A percentile compares a stretch with the other conserved stretches of the same genome.
phyloP scores from a whole-genome alignment of 352 stramenopile genomes.

The Phytophthora megakarya region DNA sequence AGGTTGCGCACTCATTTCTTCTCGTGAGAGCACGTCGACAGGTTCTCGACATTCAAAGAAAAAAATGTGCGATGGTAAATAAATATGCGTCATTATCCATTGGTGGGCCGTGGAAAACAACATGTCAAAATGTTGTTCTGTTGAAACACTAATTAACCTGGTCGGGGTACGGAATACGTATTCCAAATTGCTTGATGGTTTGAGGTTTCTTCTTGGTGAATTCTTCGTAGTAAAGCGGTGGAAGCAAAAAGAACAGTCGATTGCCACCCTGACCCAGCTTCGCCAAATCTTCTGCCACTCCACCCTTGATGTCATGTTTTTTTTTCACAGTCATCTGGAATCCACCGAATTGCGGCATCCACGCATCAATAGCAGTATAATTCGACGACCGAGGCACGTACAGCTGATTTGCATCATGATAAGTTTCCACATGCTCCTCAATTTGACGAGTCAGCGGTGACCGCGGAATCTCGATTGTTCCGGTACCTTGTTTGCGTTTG shows the following conservation, averaged over 20 bases:
- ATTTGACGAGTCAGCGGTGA: constrained; percentile 23
- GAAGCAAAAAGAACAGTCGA: constrained; percentile 16
- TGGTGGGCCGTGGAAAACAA: too few relatives aligned
- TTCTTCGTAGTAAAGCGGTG: constrained; percentile 30
- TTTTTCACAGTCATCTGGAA: constrained; percentile 41
- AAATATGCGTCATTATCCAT: too few relatives aligned
- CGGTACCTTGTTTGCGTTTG: constrained; percentile 26
- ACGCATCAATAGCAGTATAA: constrained; percentile 39
- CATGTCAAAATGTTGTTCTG: too few relatives aligned
- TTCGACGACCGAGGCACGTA: constrained; percentile 38
- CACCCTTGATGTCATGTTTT: constrained; percentile 30
- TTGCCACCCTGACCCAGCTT: constrained; percentile 5
- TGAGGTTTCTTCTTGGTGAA: constrained; percentile 39
- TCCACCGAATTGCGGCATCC: constrained; percentile 37
- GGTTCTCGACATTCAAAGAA: too few relatives aligned
- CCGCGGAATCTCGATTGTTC: constrained; percentile 25
- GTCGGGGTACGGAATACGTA: constrained; percentile 37
- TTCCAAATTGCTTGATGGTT: constrained; percentile 33
- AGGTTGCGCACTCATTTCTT: too few relatives aligned
- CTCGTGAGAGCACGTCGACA: too few relatives aligned
- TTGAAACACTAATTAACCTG: too few relatives aligned
- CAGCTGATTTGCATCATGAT: constrained; percentile 32
- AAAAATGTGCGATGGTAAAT: too few relatives aligned
- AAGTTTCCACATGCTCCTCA: constrained; percentile 28
- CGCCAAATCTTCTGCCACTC: constrained; percentile 8